Conservation (phyloP, 1,284 basidiomycete species). For the Leccinum angustisporum region DNA sequence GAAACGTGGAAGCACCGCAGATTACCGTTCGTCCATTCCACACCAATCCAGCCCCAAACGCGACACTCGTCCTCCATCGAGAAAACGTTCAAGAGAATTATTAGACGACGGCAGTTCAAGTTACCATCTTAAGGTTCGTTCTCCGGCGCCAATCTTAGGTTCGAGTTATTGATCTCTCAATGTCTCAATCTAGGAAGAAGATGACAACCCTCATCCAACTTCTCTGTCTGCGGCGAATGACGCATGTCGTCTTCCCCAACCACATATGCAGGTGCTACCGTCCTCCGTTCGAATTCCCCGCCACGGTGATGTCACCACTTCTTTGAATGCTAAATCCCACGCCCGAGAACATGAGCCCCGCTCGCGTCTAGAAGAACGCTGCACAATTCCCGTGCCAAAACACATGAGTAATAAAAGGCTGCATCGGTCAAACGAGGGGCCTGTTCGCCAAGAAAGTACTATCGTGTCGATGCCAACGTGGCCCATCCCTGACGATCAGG, state of each 20-base stretch:
- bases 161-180: conserved; percentile 25
- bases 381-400: conserved; percentile 23
- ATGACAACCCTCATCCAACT: conserved; percentile 20
- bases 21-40: conserved; percentile 19
- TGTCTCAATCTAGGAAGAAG: conserved; percentile 32
- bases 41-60: conserved; percentile 19
- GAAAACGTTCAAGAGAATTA: conserved; percentile 36
- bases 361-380: conserved; percentile 28
- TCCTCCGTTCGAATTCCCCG: conserved; percentile 21
- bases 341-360: conserved; percentile 20
- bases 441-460: conserved; percentile 32
- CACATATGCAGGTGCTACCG: conserved; percentile 25
- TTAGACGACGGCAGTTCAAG: conserved; percentile 24
- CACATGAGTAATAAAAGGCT: conserved; percentile 32
- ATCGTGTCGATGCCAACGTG: conserved; percentile 33
- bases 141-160: conserved; percentile 33
- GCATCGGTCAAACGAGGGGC: conserved; percentile 33
- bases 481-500: conserved; percentile 37
- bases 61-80: conserved; percentile 29
- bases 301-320: conserved; percentile 9
- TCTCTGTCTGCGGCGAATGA: conserved; percentile 25
- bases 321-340: conserved; percentile 18
- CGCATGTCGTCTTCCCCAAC: conserved; percentile 24
- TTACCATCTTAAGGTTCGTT: conserved; percentile 36
- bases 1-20: conserved; percentile 21